Percentiles rank a stretch among this genome's conserved stretches.
phyloP scores from a whole-genome alignment of 352 stramenopile species.

The Phytophthora pistaciae region DNA sequence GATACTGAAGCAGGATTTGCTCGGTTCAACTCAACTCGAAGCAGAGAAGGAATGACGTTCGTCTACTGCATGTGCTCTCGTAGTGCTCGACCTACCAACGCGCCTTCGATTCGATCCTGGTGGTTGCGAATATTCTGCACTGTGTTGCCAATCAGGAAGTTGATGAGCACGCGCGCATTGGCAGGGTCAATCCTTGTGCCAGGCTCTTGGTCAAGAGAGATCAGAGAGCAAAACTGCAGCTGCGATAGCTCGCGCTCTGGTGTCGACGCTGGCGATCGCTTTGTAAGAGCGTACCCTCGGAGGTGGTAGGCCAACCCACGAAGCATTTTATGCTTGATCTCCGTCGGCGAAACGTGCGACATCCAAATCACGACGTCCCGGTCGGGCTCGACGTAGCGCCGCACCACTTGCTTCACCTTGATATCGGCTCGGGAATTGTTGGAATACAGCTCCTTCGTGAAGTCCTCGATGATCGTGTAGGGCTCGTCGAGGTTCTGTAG shows the following conservation, averaged over 20 bases:
- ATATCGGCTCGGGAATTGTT: slow-evolving; percentile 59
- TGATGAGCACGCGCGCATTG: slow-evolving; percentile 44
- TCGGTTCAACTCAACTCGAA: background rate
- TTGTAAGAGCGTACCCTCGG: slow-evolving; percentile 66
- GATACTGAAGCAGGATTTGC: slow-evolving; percentile 19
- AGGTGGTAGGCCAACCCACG: slow-evolving; percentile 48
- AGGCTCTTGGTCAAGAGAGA: slow-evolving; percentile 53
- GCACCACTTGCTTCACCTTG: slow-evolving; percentile 61
- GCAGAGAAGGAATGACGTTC: background rate
- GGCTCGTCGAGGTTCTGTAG: slow-evolving; percentile 44
- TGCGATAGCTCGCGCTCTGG: slow-evolving; percentile 43
- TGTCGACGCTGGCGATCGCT: slow-evolving; percentile 39
- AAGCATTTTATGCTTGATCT: slow-evolving; percentile 57
- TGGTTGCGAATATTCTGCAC: slow-evolving; percentile 47
- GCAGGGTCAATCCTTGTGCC: slow-evolving; percentile 29
- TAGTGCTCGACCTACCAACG: slow-evolving; percentile 34
- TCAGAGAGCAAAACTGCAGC: slow-evolving; percentile 61
- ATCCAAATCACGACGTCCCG: slow-evolving; percentile 69
- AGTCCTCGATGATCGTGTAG: slow-evolving; percentile 66
- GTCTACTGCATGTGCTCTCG: slow-evolving; percentile 14
- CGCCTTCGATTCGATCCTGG: slow-evolving; percentile 56
- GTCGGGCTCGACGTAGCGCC: slow-evolving; percentile 64
- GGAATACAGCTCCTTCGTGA: slow-evolving; percentile 60
- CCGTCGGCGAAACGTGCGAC: slow-evolving; percentile 56
- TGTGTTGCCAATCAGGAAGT: slow-evolving; percentile 53